phyloP scores from a whole-genome alignment of 257 asterid species.

The Henckelia pumila region DNA sequence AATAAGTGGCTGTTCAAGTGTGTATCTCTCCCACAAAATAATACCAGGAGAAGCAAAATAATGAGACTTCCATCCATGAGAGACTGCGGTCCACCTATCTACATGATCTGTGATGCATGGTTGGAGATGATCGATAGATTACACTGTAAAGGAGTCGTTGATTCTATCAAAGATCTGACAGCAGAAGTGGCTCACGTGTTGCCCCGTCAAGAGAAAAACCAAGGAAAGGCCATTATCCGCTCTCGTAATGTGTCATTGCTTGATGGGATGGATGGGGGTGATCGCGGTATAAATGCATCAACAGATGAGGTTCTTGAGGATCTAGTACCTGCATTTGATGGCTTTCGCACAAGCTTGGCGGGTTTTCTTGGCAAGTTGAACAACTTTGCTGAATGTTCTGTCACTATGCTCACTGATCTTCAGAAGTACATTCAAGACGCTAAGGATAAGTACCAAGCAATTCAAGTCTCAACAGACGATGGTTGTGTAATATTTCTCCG shows the following conservation, averaged over 20 bases:
- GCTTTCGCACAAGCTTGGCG: conserved; percentile 33
- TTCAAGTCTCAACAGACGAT: conserved; percentile 30
- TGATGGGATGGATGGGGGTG: conserved; percentile 24
- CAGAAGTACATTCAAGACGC: conserved; percentile 57
- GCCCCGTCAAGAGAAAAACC: conserved; percentile 81
- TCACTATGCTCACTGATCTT: conserved; percentile 57
- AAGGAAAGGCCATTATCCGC: conserved; percentile 39
- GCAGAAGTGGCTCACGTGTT: conserved; percentile 64
- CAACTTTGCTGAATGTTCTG: conserved; percentile 61
- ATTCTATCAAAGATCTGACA: conserved; percentile 64
- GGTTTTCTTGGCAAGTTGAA: conserved; percentile 63
- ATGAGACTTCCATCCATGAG: conserved; percentile 47
- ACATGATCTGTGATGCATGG: conserved; percentile 79
- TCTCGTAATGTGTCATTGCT: conserved; percentile 16
- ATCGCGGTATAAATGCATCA: conserved; percentile 23
- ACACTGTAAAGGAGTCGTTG: conserved; percentile 61
- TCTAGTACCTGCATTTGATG: conserved; percentile 50
- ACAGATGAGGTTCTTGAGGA: conserved; percentile 47
- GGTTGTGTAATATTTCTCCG: conserved; percentile 14
- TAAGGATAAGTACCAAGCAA: conserved; percentile 51
- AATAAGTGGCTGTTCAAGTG: conserved; percentile 90
- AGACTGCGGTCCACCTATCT: conserved; percentile 80
- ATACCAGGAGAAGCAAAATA: conserved; percentile 62
- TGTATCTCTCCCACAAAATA: conserved; percentile 47
- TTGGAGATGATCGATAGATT: conserved; percentile 51